Percentiles rank a stretch among this genome's conserved stretches.
These are phyloP conservation scores for Irpex sp. DNA, from an alignment of 1,284 basidiomycete genomes.

Conservation along the genomic window DNA sequence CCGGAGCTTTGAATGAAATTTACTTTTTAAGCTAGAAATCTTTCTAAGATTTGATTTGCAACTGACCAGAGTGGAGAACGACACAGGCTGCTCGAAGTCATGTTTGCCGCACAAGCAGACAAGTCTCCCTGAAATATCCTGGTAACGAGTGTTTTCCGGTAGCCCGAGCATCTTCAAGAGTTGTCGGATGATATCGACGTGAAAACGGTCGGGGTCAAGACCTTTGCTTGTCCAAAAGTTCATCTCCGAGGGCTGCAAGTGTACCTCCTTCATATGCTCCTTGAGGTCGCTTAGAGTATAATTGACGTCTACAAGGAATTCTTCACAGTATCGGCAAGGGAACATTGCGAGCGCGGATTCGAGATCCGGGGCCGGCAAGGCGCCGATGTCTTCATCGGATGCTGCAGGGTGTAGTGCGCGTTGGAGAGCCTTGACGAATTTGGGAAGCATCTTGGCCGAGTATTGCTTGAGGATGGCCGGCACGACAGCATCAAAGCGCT, in stretches of 20 bases:
- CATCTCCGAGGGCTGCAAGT: not conserved
- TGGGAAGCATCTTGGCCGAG: not conserved
- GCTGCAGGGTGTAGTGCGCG: not conserved
- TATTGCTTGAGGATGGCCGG: not conserved
- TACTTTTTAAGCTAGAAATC: no score
- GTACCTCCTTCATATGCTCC: not conserved
- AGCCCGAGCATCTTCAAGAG: slow-evolving; percentile 2
- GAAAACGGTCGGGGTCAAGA: not conserved
- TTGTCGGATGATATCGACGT: not conserved
- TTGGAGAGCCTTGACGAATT: not conserved
- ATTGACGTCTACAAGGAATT: not conserved
- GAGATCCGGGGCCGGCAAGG: not conserved
- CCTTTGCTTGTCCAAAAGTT: not conserved
- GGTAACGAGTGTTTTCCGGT: not conserved
- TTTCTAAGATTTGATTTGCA: not conserved
- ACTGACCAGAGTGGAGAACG: slow-evolving; percentile 4
- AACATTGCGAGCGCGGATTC: not conserved
- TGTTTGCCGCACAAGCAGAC: slow-evolving; percentile 4
- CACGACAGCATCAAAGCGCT: slow-evolving; percentile 2
- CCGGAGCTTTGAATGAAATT: not conserved
- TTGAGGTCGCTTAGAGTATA: not conserved
- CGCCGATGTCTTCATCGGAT: not conserved
- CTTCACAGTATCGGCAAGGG: not conserved
- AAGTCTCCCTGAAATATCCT: not conserved
- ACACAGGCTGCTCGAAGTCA: slow-evolving; percentile 1